Evolutionary conservation across 2,329 filamentous ascomycete genomes (phyloP), one percentile per base, ranked within the genome.

Genomic region (Fusarium sp.): DNA sequence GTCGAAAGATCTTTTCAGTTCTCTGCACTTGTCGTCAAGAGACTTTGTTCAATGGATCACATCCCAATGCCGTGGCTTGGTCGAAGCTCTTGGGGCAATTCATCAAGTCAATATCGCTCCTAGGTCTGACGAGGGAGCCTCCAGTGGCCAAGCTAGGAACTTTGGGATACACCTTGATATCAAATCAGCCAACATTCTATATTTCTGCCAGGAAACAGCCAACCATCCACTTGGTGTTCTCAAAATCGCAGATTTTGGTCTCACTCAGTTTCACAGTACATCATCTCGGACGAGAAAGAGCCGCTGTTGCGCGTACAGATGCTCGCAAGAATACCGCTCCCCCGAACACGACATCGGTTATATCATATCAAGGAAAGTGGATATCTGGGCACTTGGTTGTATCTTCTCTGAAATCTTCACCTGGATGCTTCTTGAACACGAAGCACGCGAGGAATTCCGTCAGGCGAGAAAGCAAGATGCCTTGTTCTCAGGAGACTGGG

Each of bases 341-440:
- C 66, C 66, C 0, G 64, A 69, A 0, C 57, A 69, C 2, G 53
- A 39, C 1, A 31, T 38, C 0, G 8, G 25, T 0, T 8, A 33
- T 4, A 4, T 2, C 1, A 52, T 68, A 2, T 69, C 57, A 0
- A 42, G 44, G 3, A 57, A 27, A 2, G 22, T 62, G 0, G 66
- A 69, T 7, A 18, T 57, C 2, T 69, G 66, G 66, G 66, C 66
- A 1, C 11, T 68, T 1, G 65, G 65, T 0, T 68, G 65, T 1
- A 22, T 69, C 5, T 68, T 68, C 12, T 42, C 46, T 1, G 22
- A 68, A 8, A 5, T 57, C 3, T 9, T 69, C 13, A 69, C 65
- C 0, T 68, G 63, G 65, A 22, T 45, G 3, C 61, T 68, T 2
- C 62, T 62, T 0, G 33, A 39, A 5, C 3, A 3, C 0, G 13